Base-by-base conservation (phyloP, 768 basidiomycete genomes). In the Serendipita indica region DNA sequence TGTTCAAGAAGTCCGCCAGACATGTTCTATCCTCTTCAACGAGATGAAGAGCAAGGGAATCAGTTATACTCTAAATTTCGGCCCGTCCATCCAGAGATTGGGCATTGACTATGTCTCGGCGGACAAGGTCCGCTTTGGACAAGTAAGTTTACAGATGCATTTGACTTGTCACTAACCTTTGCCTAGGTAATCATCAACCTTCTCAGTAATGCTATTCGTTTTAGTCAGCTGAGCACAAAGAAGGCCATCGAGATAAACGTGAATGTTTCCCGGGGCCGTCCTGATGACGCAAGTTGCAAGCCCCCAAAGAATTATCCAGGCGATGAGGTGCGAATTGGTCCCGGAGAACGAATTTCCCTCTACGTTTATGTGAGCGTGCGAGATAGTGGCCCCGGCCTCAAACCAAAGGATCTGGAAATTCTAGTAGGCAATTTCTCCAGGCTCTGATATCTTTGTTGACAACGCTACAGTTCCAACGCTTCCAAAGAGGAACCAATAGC, bases 311-410 rank as follows among this genome's bases (percentile, higher is more conserved):
- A 33, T 10, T 3, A 7, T 27, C 16, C 20, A 3, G 61, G 35
- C 14, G 46, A 57, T 16, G 49, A 62, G 3, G 33, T 49, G 4
- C 58, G 59, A 12, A 46, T 60, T 4, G 33, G 33, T 13, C 22
- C 12, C 25, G 37, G 39, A 0, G 18, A 43, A 7, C 39, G 27
- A 10, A 54, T 45, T 3, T 34, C 60, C 3, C 62, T 72, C 37
- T 73, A 68, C 61, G 63, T 73, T 14, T 74, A 72, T 46, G 66
- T 71, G 1, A 61, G 68, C 14, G 69, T 70, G 2, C 63, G 60
- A 33, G 71, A 72, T 59, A 68, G 68, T 2, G 71, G 71, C 33
- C 71, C 73, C n/a, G 72, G 73, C 2, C 63, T 74, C 30, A 68
- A 67, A 18, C 64, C 66, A 5, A 65, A 68, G n/a, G 71, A 72